Base-by-base conservation (phyloP, 129 eudicot genomes). In the Cynara cardunculus region DNA sequence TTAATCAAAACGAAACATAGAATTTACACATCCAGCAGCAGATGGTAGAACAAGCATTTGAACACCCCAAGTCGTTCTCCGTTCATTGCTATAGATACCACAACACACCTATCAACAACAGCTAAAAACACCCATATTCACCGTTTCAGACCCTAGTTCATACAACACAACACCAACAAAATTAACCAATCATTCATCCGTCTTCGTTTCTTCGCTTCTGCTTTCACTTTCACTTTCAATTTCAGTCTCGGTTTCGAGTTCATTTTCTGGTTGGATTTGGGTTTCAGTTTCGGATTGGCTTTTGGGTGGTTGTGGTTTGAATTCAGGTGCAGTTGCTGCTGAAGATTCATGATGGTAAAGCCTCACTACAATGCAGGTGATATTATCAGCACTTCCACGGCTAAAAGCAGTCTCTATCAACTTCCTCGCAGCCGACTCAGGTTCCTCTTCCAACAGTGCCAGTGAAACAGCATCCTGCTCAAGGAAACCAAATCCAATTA, bases 311-410 rank as follows among this genome's bases (percentile, higher is more conserved):
- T 69, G 59, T 10, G 25, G 56, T 10, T 71, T 35, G 65, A 4
- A 16, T 39, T 77, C 81, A 10, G 78, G 41, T 31, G 73, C 44
- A 5, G 75, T 82, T 66, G 66, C 74, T 79, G 85, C 74, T 79
- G 85, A 76, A 31, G 66, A 71, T 76, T 84, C 66, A 31, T 78
- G 74, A 44, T 89, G 92, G 86, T 86, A 86, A 66, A 89, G 87
- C 84, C 86, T 91, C 46, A 93, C 97, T 59, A 93, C 97, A 39
- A 91, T 89, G 87, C 91, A 91, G 76, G 98, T 91, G 82, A 91
- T 91, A 74, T 94, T 91, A 61, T 94, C 98, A 10, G 93, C 91
- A 78, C 98, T 91, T 30, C 97, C 98, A 28, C 94, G 93, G 28
- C 89, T 86, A 83, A 87, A 94, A 78, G 98, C 98, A 14, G 98